Base-by-base conservation (phyloP, 2,329 filamentous ascomycete species). In the Cladosporium sp. region DNA sequence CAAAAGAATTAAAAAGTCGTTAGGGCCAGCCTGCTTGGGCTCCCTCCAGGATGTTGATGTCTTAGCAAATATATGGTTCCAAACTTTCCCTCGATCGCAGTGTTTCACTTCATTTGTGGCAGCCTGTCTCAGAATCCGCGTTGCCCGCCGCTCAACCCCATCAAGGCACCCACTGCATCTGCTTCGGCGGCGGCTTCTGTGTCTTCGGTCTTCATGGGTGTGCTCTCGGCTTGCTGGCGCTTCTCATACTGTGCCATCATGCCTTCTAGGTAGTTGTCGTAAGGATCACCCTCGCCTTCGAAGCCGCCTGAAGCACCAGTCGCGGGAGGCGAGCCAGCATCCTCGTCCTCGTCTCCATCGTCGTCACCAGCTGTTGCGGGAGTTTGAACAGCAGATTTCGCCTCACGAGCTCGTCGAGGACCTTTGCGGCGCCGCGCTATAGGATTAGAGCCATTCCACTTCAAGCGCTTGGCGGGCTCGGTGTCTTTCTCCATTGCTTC, bases 401-500 rank as follows among this genome's bases (percentile, higher is more conserved):
- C 57, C n/a, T 41, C 65, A 28, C 55, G 49, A 26, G 11, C 1
- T 8, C 30, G 24, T 51, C 63, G 28, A 51, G 44, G 44, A 5
- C 57, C n/a, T 44, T 57, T 44, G 8, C 65, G 61, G 2, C 51
- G 51, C 7, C 61, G 49, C 18, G 28, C 18, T 24, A 57, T 3
- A 2, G 73, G 72, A 41, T 70, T 66, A 26, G 66, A 68, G 10
- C 70, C 68, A 11, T 69, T 70, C 74, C 73, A 75, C 14, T 59
- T 65, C 44, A 81, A 66, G 32, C 68, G 67, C 64, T 75, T 78
- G 1, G 77, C 73, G 1, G 76, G 74, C 38, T 67, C 65, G 10
- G 78, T 70, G 64, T 82, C 80, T 38, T 72, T 69, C 64, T 79
- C 75, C 68, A 82, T 75, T 0, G 71, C 71, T 18, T 75, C 73